A percentile compares a stretch with the other conserved stretches of the same genome.
phyloP scores from a whole-genome alignment of 306 rosid species.

The Hippophae rhamnoides region DNA sequence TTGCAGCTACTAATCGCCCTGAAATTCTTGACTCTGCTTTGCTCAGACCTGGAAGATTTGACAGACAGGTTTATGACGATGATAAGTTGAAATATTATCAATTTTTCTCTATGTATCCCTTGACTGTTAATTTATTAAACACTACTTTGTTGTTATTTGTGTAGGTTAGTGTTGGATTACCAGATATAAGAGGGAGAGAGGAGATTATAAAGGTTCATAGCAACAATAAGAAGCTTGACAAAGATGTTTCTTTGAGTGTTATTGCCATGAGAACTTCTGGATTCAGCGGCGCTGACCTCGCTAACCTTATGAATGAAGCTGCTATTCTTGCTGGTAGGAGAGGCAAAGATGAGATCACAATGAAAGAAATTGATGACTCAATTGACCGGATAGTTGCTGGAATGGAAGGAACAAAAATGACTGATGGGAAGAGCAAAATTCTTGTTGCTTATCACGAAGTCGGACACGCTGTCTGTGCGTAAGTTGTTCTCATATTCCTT shows the following conservation, averaged over 20 bases:
- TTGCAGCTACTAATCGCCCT: slow-evolving; percentile 70
- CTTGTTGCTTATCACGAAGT: slow-evolving; percentile 77
- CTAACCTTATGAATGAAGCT: slow-evolving; percentile 78
- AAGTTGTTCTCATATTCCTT: slow-evolving; percentile 17
- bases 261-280: slow-evolving; percentile 69
- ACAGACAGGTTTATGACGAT: slow-evolving; percentile 45
- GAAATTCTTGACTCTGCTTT: slow-evolving; percentile 73
- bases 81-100: neutral
- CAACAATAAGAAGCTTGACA: slow-evolving; percentile 57
- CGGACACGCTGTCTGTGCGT: slow-evolving; percentile 84
- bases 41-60: slow-evolving; percentile 73
- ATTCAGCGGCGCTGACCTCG: slow-evolving; percentile 68
- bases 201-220: slow-evolving; percentile 72
- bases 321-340: slow-evolving; percentile 79
- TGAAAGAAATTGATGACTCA: slow-evolving; percentile 55
- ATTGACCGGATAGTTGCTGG: slow-evolving; percentile 75
- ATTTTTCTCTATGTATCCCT: neutral
- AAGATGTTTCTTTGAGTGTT: slow-evolving; percentile 40
- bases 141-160: neutral
- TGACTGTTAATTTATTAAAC: neutral
- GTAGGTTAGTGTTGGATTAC: slow-evolving; percentile 60
- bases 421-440: slow-evolving; percentile 60
- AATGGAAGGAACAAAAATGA: slow-evolving; percentile 82
- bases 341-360: slow-evolving; percentile 43
- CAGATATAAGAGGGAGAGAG: slow-evolving; percentile 68